phyloP scores from a whole-genome alignment of 306 rosid species.

The Crataegus laevigata region DNA sequence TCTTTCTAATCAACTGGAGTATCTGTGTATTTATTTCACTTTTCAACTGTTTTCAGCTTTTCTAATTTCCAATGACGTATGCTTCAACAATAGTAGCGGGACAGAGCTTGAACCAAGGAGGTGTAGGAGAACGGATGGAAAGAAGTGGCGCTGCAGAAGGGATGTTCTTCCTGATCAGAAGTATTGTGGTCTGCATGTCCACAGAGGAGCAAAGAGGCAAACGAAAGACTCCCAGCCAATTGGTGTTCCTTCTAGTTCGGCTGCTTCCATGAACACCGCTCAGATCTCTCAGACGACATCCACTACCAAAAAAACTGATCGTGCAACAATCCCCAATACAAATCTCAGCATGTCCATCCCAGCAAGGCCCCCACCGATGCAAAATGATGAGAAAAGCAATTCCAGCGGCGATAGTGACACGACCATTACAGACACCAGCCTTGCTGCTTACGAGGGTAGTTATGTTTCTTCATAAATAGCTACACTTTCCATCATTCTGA shows the following conservation, averaged over 20 bases:
- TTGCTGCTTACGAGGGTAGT: slow-evolving; percentile 29
- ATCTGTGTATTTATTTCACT: background rate
- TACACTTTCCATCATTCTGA: background rate
- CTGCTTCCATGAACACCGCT: slow-evolving; percentile 14
- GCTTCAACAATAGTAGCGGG: slow-evolving; percentile 15
- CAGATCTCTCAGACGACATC: slow-evolving; percentile 12
- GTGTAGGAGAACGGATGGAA: slow-evolving; percentile 89
- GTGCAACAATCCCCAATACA: slow-evolving; percentile 37
- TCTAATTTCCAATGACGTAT: slow-evolving; percentile 33
- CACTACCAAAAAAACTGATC: slow-evolving; percentile 5
- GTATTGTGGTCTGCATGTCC: slow-evolving; percentile 67
- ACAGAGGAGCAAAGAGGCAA: slow-evolving; percentile 71
- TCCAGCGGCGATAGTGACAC: slow-evolving; percentile 49
- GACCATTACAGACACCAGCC: slow-evolving; percentile 52
- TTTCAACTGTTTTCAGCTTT: slow-evolving; percentile 31
- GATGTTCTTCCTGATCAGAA: slow-evolving; percentile 53
- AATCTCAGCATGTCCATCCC: slow-evolving; percentile 61
- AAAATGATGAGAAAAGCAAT: slow-evolving; percentile 26
- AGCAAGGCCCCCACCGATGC: slow-evolving; percentile 19
- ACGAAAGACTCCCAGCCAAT: slow-evolving; percentile 12
- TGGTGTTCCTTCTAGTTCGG: slow-evolving; percentile 15
- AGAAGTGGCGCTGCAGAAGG: slow-evolving; percentile 79
- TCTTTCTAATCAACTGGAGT: background rate
- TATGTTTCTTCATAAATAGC: slow-evolving; percentile 24
- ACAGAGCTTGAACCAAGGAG: slow-evolving; percentile 47